Percentiles rank a stretch among this genome's conserved stretches.
Evolutionary conservation across 306 rosid species (phyloP).

Genomic region (Acacia acuminata): DNA sequence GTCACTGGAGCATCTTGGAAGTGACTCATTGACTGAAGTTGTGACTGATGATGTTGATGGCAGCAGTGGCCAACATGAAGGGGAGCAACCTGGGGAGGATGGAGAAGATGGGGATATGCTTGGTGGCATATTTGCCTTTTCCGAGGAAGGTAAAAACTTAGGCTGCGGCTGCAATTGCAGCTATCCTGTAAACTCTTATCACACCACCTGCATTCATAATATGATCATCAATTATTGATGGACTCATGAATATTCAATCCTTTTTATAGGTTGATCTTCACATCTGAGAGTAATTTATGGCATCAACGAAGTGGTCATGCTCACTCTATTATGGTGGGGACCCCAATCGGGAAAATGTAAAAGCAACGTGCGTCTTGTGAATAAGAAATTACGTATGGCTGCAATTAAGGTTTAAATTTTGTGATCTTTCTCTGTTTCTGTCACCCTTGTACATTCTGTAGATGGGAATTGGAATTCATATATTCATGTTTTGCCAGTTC

Average conservation of each 20-base stretch:
- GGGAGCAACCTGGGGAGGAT: slow-evolving; percentile 44
- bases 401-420: slow-evolving; percentile 22
- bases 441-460: slow-evolving; percentile 46
- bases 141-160: slow-evolving; percentile 57
- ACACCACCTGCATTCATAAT: background rate
- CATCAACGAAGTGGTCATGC: slow-evolving; percentile 25
- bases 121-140: slow-evolving; percentile 66
- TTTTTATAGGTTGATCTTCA: slow-evolving; percentile 35
- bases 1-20: slow-evolving; percentile 39
- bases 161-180: slow-evolving; percentile 16
- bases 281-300: background rate
- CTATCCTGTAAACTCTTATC: background rate
- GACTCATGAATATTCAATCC: slow-evolving; percentile 2
- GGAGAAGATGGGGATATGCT: slow-evolving; percentile 58
- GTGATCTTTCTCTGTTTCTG: slow-evolving; percentile 18
- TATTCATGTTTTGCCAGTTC: slow-evolving; percentile 35
- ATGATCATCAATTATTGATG: slow-evolving; percentile 7
- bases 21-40: slow-evolving; percentile 48
- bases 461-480: slow-evolving; percentile 42
- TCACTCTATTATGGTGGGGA: slow-evolving; percentile 5
- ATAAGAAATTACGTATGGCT: slow-evolving; percentile 28
- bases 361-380: slow-evolving; percentile 24
- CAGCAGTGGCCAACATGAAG: slow-evolving; percentile 46
- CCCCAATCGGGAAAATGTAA: slow-evolving; percentile 16
- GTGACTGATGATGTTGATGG: slow-evolving; percentile 60